Conservation (phyloP, 2,329 filamentous ascomycete species). For the Fusarium sp. region DNA sequence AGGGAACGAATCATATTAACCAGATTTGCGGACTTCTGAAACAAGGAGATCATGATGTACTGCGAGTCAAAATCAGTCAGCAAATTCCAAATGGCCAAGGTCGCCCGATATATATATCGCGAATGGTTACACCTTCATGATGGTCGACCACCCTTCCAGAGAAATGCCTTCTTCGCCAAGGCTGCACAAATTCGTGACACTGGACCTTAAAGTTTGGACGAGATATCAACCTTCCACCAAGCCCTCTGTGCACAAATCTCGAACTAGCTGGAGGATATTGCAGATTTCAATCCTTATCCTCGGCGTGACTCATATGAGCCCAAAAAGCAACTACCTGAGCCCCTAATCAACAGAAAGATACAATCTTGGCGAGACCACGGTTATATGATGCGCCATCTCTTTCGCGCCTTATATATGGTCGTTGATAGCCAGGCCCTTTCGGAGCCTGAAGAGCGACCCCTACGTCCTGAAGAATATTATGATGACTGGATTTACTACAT, state of each 20-base stretch:
- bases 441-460: not conserved
- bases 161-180: slow-evolving; percentile 4
- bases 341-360: not conserved
- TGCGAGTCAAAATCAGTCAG: not conserved
- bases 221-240: not conserved
- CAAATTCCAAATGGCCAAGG: not conserved
- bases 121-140: not conserved
- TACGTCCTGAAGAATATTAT: not conserved
- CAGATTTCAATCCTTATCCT: not conserved
- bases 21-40: not conserved
- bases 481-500: not conserved
- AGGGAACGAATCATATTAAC: no score
- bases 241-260: not conserved
- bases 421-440: not conserved
- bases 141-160: not conserved
- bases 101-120: not conserved
- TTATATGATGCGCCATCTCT: not conserved
- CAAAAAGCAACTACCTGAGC: not conserved
- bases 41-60: slow-evolving; percentile 12
- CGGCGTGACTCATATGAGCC: not conserved
- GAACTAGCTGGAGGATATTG: not conserved
- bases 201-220: not conserved
- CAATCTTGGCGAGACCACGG: not conserved
- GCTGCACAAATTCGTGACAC: not conserved
- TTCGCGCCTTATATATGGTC: slow-evolving; percentile 5